Conservation (phyloP, 2,329 filamentous ascomycete genomes). For the Fragosphaeria purpurea region DNA sequence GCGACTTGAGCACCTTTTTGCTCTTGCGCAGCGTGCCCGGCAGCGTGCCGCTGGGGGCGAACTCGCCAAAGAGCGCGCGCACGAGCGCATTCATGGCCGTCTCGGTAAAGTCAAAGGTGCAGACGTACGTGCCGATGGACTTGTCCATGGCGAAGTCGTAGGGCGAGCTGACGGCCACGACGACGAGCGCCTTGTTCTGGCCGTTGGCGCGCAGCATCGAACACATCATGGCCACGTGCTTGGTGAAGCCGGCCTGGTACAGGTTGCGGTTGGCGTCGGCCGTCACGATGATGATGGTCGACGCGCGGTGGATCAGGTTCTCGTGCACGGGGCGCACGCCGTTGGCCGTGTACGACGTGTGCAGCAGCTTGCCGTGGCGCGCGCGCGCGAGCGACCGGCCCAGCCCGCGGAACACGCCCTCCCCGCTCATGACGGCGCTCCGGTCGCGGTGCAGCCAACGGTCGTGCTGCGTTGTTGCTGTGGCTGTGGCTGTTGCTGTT, state of each 20-base stretch:
- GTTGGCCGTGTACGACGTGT: conserved; percentile 92
- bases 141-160: conserved; percentile 95
- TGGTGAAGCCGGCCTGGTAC: conserved; percentile 90
- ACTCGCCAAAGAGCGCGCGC: conserved; percentile 72
- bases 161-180: conserved; percentile 86
- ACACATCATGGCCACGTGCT: conserved; percentile 93
- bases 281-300: conserved; percentile 80
- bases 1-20: conserved; percentile 77
- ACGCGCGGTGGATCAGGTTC: conserved; percentile 79
- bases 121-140: conserved; percentile 82
- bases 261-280: conserved; percentile 90
- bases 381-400: conserved; percentile 80
- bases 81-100: conserved; percentile 79
- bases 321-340: conserved; percentile 88
- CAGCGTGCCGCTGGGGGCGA: conserved; percentile 46
- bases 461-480: conserved; percentile 35
- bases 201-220: conserved; percentile 67
- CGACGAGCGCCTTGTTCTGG: conserved; percentile 80
- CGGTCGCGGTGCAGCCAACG: conserved; percentile 48
- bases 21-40: conserved; percentile 74
- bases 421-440: conserved; percentile 72
- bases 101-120: conserved; percentile 94
- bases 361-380: conserved; percentile 74
- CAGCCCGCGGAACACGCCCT: conserved; percentile 83
- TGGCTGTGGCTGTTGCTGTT: conserved; percentile 3